phyloP scores from a whole-genome alignment of 257 asterid species.

The Buddleja alternifolia region DNA sequence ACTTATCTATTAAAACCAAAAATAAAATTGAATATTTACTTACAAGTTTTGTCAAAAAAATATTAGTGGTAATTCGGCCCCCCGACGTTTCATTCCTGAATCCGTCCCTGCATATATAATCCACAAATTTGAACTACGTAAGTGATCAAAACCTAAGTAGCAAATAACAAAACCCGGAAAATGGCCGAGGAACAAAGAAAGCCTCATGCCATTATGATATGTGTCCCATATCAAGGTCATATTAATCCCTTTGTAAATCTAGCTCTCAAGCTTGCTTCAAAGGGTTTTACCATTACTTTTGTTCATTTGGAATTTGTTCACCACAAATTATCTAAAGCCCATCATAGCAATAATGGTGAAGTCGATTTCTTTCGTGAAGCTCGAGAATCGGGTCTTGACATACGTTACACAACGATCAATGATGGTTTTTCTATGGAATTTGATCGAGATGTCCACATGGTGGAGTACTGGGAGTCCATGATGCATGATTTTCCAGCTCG shows the following conservation, averaged over 20 bases:
- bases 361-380: slow-evolving; percentile 40
- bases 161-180: too few relatives aligned
- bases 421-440: slow-evolving; percentile 51
- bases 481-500: slow-evolving; percentile 31
- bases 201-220: slow-evolving; percentile 32
- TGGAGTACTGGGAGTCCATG: slow-evolving; percentile 24
- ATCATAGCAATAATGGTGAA: background rate
- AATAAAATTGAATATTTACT: too few relatives aligned
- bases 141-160: too few relatives aligned
- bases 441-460: slow-evolving; percentile 25
- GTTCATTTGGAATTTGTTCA: slow-evolving; percentile 24
- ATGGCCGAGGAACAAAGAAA: background rate
- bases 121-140: too few relatives aligned
- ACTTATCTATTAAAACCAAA: too few relatives aligned
- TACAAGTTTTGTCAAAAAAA: too few relatives aligned
- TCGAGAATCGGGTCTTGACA: slow-evolving; percentile 48
- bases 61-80: too few relatives aligned
- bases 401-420: slow-evolving; percentile 41
- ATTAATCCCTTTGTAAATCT: slow-evolving; percentile 27
- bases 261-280: slow-evolving; percentile 26
- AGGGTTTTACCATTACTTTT: slow-evolving; percentile 30
- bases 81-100: too few relatives aligned
- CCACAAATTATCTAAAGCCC: slow-evolving; percentile 7
- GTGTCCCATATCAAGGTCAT: slow-evolving; percentile 30
- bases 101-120: too few relatives aligned